Evolutionary conservation across 257 asterid species (phyloP).

Genomic region (Ilex aquifolium): DNA sequence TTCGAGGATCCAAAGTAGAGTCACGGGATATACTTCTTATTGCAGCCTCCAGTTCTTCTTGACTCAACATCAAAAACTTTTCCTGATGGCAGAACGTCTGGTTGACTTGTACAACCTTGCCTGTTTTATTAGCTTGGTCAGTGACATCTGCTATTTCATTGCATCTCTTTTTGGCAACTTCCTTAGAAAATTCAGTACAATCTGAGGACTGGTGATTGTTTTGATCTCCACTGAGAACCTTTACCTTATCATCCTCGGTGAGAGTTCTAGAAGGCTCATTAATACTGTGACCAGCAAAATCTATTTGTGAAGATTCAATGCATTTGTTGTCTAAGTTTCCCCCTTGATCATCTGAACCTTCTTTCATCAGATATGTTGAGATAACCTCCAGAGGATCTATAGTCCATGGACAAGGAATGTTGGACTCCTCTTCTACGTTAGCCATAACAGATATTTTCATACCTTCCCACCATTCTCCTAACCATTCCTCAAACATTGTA

Average conservation of each 20-base stretch:
- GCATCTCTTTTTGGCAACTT: constrained; percentile 34
- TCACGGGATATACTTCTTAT: constrained; percentile 75
- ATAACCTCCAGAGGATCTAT: constrained; percentile 61
- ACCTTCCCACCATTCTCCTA: constrained; percentile 84
- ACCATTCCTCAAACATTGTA: constrained; percentile 74
- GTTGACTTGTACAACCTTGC: constrained; percentile 13
- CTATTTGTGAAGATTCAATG: constrained; percentile 17
- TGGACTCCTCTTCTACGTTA: constrained; percentile 31
- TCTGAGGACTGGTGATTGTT: constrained; percentile 20
- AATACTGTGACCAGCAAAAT: constrained; percentile 12
- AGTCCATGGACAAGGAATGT: constrained; percentile 28
- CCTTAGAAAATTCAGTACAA: constrained; percentile 19
- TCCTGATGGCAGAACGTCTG: constrained; percentile 28
- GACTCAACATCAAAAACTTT: constrained; percentile 44
- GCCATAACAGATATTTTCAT: constrained; percentile 35
- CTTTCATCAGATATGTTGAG: constrained; percentile 46
- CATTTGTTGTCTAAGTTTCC: constrained; percentile 16
- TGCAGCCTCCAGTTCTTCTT: constrained; percentile 63
- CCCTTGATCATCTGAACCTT: constrained; percentile 22
- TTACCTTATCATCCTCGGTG: constrained; percentile 18
- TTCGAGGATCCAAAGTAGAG: constrained; percentile 46
- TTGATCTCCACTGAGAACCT: constrained; percentile 21
- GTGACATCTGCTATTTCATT: constrained; percentile 21
- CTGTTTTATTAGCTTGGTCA: constrained; percentile 20
- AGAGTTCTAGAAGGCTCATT: constrained; percentile 25